These are phyloP conservation scores for Daldinia concentrica DNA, from an alignment of 495 filamentous ascomycete species.

Conservation along the genomic window DNA sequence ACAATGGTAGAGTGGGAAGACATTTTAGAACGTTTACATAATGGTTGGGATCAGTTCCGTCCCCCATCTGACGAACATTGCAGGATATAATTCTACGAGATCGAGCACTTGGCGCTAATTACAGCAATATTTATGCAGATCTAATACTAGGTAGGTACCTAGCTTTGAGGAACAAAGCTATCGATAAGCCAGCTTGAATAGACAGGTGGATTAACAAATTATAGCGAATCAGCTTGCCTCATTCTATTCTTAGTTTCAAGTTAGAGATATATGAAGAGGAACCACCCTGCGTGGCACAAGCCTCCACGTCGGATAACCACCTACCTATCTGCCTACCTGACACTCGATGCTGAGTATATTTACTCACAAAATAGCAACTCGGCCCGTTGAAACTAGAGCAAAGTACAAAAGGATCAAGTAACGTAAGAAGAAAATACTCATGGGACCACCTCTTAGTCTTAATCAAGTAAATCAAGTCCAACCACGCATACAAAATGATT, in stretches of 20 bases:
- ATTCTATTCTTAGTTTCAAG: constrained; percentile 11
- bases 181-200: not conserved
- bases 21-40: not conserved
- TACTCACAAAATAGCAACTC: not conserved
- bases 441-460: not conserved
- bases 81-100: constrained; percentile 1
- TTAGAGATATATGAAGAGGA: constrained; percentile 4
- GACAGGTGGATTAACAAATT: not conserved
- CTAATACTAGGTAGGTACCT: not conserved
- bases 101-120: not conserved
- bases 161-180: not conserved
- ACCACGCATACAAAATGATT: constrained; percentile 1
- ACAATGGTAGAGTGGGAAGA: not conserved
- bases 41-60: constrained; percentile 1
- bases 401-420: not conserved
- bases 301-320: not conserved
- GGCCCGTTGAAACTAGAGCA: not conserved
- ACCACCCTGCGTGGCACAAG: not conserved
- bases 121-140: not conserved
- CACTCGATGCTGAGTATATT: not conserved
- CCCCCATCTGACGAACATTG: not conserved
- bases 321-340: not conserved
- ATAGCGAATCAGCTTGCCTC: not conserved
- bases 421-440: not conserved
- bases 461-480: not conserved